Percentiles rank a stretch among this genome's conserved stretches.
phyloP scores from a whole-genome alignment of 2,329 filamentous ascomycete genomes.

The Dactylellina parvicollis region DNA sequence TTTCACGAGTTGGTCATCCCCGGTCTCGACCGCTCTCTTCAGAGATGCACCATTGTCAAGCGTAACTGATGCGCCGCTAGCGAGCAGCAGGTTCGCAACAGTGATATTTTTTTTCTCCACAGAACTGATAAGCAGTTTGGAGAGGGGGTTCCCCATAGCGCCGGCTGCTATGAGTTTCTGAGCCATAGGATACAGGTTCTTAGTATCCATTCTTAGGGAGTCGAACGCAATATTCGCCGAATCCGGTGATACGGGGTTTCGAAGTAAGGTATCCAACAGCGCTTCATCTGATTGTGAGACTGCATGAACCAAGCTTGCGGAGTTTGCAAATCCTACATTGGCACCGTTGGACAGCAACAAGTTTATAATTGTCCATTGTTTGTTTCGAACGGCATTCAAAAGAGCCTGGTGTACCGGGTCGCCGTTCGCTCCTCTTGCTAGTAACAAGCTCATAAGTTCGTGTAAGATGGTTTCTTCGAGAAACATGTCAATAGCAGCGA shows the following conservation, averaged over 20 bases:
- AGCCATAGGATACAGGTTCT: constrained; percentile 36
- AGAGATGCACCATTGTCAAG: constrained; percentile 34
- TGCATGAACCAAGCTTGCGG: constrained; percentile 34
- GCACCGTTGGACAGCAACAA: constrained; percentile 40
- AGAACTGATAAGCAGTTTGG: constrained; percentile 32
- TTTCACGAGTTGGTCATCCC: constrained; percentile 32
- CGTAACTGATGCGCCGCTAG: constrained; percentile 27
- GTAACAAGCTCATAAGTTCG: constrained; percentile 40
- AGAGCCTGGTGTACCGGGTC: constrained; percentile 46
- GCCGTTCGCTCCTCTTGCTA: constrained; percentile 36
- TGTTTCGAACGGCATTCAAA: constrained; percentile 40
- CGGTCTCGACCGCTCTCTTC: constrained; percentile 43
- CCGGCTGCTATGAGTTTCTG: constrained; percentile 43
- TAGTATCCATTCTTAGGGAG: constrained; percentile 40
- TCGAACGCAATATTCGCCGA: constrained; percentile 26
- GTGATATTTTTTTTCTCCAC: constrained; percentile 34
- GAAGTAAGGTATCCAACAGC: constrained; percentile 43
- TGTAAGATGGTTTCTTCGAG: constrained; percentile 37
- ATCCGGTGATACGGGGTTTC: constrained; percentile 31
- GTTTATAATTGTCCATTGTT: constrained; percentile 45
- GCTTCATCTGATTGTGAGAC: constrained; percentile 43
- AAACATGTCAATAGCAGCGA: constrained; percentile 45
- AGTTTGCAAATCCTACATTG: constrained; percentile 30
- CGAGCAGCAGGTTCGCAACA: constrained; percentile 24
- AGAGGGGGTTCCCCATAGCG: constrained; percentile 24